Conservation (phyloP, 2,329 filamentous ascomycete species). For the Clathrospora elynae region DNA sequence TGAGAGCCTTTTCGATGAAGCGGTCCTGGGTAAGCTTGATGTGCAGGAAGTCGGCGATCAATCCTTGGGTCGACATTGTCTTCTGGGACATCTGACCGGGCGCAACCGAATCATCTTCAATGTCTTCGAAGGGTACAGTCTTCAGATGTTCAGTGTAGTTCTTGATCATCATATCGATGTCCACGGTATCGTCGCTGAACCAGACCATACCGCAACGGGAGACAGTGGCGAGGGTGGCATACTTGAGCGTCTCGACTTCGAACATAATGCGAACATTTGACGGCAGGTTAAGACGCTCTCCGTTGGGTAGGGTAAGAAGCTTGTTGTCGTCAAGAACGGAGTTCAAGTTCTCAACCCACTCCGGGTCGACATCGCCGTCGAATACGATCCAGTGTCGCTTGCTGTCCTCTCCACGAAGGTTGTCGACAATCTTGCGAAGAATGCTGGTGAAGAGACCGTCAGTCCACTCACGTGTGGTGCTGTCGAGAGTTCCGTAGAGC, state of each 20-base stretch:
- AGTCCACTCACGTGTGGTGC: slow-evolving; percentile 97
- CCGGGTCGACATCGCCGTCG: slow-evolving; percentile 97
- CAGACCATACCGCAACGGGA: slow-evolving; percentile 99
- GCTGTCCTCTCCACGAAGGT: slow-evolving; percentile 91
- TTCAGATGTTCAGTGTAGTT: slow-evolving; percentile 88
- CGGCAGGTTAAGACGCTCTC: slow-evolving; percentile 93
- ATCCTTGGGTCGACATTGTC: slow-evolving; percentile 75
- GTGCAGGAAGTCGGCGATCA: slow-evolving; percentile 79
- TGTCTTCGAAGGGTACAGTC: slow-evolving; percentile 85
- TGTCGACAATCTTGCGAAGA: slow-evolving; percentile 96
- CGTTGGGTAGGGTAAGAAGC: slow-evolving; percentile 92
- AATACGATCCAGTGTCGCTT: slow-evolving; percentile 99
- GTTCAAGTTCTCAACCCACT: slow-evolving; percentile 99
- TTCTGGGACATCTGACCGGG: slow-evolving; percentile 60
- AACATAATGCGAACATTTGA: slow-evolving; percentile 99
- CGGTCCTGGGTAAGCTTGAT: slow-evolving; percentile 76
- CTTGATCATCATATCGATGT: slow-evolving; percentile 85
- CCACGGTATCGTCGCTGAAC: slow-evolving; percentile 98
- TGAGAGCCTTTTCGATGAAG: slow-evolving; percentile 78
- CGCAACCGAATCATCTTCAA: slow-evolving; percentile 87
- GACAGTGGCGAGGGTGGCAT: slow-evolving; percentile 97
- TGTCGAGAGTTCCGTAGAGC: slow-evolving; percentile 92
- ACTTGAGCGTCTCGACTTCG: slow-evolving; percentile 96
- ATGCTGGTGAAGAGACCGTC: slow-evolving; percentile 98
- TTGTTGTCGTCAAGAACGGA: slow-evolving; percentile 99